Evolutionary conservation across 2,329 filamentous ascomycete genomes (phyloP).

Genomic region (Fusarium anguioides): DNA sequence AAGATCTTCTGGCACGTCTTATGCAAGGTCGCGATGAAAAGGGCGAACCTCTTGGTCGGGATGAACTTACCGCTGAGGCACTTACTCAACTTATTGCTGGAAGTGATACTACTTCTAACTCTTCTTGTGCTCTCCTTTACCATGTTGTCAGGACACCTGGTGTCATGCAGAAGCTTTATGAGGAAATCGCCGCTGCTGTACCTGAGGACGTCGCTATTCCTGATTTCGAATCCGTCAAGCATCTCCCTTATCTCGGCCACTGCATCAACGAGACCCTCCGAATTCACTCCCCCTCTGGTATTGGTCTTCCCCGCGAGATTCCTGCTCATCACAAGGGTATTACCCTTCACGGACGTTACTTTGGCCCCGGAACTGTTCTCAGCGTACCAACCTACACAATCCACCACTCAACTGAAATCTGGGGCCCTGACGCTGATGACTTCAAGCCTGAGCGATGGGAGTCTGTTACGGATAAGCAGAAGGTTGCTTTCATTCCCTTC

Average conservation of each 20-base stretch:
- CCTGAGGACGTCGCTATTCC: conserved; percentile 72
- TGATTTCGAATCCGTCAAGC: conserved; percentile 75
- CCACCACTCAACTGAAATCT: conserved; percentile 79
- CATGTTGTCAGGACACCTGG: conserved; percentile 77
- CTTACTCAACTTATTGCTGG: conserved; percentile 88
- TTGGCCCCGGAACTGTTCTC: conserved; percentile 80
- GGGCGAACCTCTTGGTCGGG: conserved; percentile 78
- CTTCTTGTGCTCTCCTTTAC: conserved; percentile 85
- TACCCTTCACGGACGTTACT: conserved; percentile 74
- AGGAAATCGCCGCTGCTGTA: conserved; percentile 77
- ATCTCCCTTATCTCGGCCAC: conserved; percentile 79
- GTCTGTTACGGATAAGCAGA: conserved; percentile 71
- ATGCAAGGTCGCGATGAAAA: conserved; percentile 88
- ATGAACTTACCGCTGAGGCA: conserved; percentile 88
- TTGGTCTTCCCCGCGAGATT: conserved; percentile 83
- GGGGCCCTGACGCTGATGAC: conserved; percentile 77
- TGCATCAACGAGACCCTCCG: conserved; percentile 88
- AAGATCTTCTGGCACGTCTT: conserved; percentile 82
- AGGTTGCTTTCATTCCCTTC: conserved; percentile 80
- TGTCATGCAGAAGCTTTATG: conserved; percentile 76
- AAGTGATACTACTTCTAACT: conserved; percentile 81
- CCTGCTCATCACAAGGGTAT: conserved; percentile 72
- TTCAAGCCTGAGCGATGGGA: conserved; percentile 83
- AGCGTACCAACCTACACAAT: conserved; percentile 86
- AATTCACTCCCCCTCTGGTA: conserved; percentile 85